phyloP scores from a whole-genome alignment of 441 rosid genomes.

The Populus hybrid region DNA sequence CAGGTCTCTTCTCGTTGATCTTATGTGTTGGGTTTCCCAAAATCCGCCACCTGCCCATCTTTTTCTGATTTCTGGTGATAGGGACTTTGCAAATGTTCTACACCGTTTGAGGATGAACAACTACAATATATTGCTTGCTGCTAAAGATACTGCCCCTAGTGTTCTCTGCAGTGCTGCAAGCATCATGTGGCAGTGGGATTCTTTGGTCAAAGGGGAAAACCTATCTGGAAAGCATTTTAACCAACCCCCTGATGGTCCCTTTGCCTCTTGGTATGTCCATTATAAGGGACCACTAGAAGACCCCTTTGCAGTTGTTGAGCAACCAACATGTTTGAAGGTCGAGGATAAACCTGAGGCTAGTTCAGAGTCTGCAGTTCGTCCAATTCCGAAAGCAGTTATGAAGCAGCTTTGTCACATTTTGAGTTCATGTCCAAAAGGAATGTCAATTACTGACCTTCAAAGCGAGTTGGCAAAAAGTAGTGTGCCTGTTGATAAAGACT shows the following conservation, averaged over 20 bases:
- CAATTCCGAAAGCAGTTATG: slow-evolving; percentile 47
- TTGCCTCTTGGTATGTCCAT: slow-evolving; percentile 89
- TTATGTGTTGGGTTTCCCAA: slow-evolving; percentile 73
- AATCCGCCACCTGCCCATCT: slow-evolving; percentile 96
- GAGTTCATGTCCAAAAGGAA: slow-evolving; percentile 53
- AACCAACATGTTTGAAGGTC: slow-evolving; percentile 17
- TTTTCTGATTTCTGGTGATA: slow-evolving; percentile 71
- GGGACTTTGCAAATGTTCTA: slow-evolving; percentile 59
- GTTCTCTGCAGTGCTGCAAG: slow-evolving; percentile 88
- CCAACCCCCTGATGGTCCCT: slow-evolving; percentile 92
- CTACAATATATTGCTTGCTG: slow-evolving; percentile 84
- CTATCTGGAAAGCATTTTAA: slow-evolving; percentile 58
- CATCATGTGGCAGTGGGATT: slow-evolving; percentile 83
- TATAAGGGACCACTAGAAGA: slow-evolving; percentile 63
- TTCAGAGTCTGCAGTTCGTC: slow-evolving; percentile 30
- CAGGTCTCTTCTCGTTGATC: slow-evolving; percentile 63
- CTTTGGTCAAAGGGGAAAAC: slow-evolving; percentile 47
- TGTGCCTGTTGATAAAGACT: slow-evolving; percentile 45
- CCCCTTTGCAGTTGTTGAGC: slow-evolving; percentile 47
- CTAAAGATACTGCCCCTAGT: slow-evolving; percentile 37
- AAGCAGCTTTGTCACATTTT: slow-evolving; percentile 50
- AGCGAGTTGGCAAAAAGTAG: slow-evolving; percentile 43
- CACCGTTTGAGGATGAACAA: slow-evolving; percentile 83
- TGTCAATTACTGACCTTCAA: slow-evolving; percentile 46
- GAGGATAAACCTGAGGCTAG: slow-evolving; percentile 33